Conservation (phyloP, 306 rosid species). For the Luffa acutangula region DNA sequence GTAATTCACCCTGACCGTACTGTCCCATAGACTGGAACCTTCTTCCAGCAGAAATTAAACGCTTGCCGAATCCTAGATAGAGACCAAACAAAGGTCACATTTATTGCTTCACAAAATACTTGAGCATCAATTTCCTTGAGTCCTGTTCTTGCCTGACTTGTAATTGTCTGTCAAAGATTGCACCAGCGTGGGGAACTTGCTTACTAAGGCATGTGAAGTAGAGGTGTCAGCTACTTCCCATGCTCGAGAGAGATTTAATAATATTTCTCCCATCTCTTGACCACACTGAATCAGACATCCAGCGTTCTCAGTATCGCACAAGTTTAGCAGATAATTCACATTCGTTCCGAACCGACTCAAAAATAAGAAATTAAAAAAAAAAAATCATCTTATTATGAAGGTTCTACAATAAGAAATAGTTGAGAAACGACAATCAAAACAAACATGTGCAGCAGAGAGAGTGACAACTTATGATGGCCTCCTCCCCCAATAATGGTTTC, state of each 20-base stretch:
- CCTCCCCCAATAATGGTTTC: not conserved
- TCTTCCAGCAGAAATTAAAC: conserved; percentile 70
- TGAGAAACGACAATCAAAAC: not conserved
- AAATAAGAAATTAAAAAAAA: not conserved
- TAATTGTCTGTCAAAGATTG: conserved; percentile 42
- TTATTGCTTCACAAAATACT: conserved; percentile 13
- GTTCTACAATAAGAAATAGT: not conserved
- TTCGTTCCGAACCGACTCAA: not conserved
- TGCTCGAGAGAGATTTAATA: conserved; percentile 76
- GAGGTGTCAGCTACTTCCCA: conserved; percentile 87
- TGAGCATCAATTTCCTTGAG: conserved; percentile 6
- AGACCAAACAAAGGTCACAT: conserved; percentile 18
- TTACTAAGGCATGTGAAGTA: conserved; percentile 46
- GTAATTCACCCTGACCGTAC: conserved; percentile 85
- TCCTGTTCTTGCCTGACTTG: conserved; percentile 57
- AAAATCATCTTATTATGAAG: not conserved
- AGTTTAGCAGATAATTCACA: not conserved
- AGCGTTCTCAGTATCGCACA: not conserved
- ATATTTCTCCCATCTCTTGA: conserved; percentile 64
- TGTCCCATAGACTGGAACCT: conserved; percentile 94
- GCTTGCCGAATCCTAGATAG: conserved; percentile 68
- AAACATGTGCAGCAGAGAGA: not conserved
- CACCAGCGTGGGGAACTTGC: conserved; percentile 54
- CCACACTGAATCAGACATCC: conserved; percentile 52
- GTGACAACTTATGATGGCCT: not conserved